Evolutionary conservation across 2,329 filamentous ascomycete species (phyloP).

Genomic region (Trichoderma sp.): DNA sequence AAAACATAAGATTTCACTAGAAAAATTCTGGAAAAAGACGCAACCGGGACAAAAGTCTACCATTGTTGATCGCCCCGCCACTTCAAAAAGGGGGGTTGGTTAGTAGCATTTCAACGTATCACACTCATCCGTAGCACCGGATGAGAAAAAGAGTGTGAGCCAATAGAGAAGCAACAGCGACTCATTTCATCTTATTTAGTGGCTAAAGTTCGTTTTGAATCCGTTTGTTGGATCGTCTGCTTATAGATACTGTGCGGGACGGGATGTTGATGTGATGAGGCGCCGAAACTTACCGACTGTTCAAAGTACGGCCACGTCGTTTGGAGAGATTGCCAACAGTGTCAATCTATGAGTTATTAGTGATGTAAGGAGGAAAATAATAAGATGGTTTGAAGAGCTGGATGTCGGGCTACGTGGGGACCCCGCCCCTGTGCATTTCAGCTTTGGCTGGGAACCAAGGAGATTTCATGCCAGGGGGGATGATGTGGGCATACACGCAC

Average conservation of each 20-base stretch:
- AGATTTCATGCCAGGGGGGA: neutral
- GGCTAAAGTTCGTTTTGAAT: neutral
- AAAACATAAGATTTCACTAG: neutral
- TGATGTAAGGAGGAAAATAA: neutral
- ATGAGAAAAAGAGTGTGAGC: neutral
- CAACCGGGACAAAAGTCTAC: neutral
- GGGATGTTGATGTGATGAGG: neutral
- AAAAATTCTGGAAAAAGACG: neutral
- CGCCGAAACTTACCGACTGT: neutral
- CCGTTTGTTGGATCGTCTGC: neutral
- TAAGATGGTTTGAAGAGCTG: neutral
- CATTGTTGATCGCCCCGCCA: neutral
- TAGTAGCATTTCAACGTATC: neutral
- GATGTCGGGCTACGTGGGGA: neutral
- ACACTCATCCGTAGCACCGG: neutral
- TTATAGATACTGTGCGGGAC: neutral
- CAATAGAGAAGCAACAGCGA: neutral
- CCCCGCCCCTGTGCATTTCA: constrained; percentile 12
- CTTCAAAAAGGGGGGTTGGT: neutral
- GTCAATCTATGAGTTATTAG: neutral
- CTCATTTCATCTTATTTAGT: neutral
- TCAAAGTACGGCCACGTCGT: neutral
- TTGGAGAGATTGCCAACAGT: neutral
- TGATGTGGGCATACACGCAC: neutral
- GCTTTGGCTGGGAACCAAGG: neutral